Evolutionary conservation across 352 stramenopile species (phyloP).

Genomic region (Globisporangium irregulare): DNA sequence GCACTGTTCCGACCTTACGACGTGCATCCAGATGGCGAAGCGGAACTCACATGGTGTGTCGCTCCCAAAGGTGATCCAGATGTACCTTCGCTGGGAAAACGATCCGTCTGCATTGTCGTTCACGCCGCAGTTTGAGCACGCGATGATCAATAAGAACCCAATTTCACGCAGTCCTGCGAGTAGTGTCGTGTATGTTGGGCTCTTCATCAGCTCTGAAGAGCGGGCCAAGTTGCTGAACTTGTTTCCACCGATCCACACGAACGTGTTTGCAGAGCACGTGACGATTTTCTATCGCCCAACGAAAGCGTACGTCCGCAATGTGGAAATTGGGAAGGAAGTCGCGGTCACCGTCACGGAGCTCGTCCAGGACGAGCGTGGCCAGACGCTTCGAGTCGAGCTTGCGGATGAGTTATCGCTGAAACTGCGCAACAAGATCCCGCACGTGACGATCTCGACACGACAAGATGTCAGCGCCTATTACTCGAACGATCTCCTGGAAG

Average conservation of each 20-base stretch:
- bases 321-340: conserved; percentile 39
- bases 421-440: conserved; percentile 51
- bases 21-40: conserved; percentile 47
- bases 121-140: conserved; percentile 42
- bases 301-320: conserved; percentile 42
- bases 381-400: conserved; percentile 50
- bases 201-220: conserved; percentile 43
- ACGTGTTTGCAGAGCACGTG: conserved; percentile 57
- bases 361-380: conserved; percentile 41
- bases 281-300: conserved; percentile 65
- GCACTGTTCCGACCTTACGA: conserved; percentile 42
- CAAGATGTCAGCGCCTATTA: conserved; percentile 48
- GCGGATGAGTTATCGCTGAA: conserved; percentile 32
- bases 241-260: conserved; percentile 28
- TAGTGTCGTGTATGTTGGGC: conserved; percentile 42
- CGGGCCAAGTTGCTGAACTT: conserved; percentile 31
- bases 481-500: conserved; percentile 60
- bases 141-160: conserved; percentile 43
- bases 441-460: conserved; percentile 60
- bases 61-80: conserved; percentile 57
- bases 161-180: conserved; percentile 39
- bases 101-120: conserved; percentile 40
- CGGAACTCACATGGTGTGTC: conserved; percentile 70
- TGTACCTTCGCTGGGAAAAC: conserved; percentile 64
- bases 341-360: conserved; percentile 33